Evolutionary conservation across 768 basidiomycete species (phyloP).

Genomic region (Termitomyces eurrhizus): DNA sequence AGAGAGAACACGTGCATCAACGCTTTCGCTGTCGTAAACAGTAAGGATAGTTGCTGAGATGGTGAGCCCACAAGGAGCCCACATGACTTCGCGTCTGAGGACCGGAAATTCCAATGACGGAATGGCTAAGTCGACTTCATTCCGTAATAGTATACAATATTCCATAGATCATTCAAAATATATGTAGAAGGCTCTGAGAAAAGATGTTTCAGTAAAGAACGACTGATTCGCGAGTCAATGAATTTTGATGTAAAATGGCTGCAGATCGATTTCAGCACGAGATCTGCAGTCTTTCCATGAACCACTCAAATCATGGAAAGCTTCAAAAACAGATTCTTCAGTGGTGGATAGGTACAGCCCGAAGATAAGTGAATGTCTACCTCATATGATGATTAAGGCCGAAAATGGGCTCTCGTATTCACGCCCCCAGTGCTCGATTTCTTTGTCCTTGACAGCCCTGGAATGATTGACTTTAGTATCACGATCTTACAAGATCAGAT

Average conservation of each 20-base stretch:
- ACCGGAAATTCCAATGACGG: not conserved
- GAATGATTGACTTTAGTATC: not conserved
- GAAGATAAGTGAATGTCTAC: not conserved
- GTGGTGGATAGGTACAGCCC: not conserved
- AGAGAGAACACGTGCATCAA: not conserved
- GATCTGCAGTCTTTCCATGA: not conserved
- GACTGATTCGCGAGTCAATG: not conserved
- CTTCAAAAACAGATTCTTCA: not conserved
- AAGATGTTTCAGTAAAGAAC: not conserved
- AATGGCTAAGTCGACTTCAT: not conserved
- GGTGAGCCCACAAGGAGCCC: not conserved
- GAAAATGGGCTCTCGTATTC: not conserved
- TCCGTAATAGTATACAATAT: not conserved
- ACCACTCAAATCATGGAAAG: not conserved
- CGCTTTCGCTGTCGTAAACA: not conserved
- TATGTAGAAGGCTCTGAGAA: constrained; percentile 1
- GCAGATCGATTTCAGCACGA: too few relatives aligned
- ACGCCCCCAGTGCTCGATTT: not conserved
- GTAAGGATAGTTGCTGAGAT: not conserved
- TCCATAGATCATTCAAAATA: not conserved
- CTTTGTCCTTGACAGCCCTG: not conserved
- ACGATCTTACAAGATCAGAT: not conserved
- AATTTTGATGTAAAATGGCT: too few relatives aligned
- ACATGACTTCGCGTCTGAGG: not conserved
- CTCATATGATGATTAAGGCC: not conserved